Conservation (phyloP, 495 filamentous ascomycete species). For the Cenococcum geophilum region DNA sequence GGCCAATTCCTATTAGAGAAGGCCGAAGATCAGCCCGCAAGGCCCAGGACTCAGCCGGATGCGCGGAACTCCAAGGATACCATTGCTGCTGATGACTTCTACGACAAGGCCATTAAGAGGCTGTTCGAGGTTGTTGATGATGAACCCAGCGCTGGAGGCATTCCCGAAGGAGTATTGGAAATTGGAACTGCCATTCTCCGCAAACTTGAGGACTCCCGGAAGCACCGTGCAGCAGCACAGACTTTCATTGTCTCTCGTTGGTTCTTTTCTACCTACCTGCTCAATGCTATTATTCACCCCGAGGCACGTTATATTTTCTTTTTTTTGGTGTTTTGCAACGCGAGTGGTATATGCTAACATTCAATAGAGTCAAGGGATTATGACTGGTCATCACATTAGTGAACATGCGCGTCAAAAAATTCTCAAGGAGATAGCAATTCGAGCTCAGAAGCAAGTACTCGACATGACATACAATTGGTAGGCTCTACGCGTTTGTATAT, state of each 20-base stretch:
- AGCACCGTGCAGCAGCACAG: slow-evolving; percentile 63
- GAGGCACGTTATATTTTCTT: slow-evolving; percentile 53
- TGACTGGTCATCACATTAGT: slow-evolving; percentile 84
- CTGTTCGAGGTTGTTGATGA: slow-evolving; percentile 84
- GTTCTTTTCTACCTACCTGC: slow-evolving; percentile 83
- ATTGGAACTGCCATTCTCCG: slow-evolving; percentile 74
- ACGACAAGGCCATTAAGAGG: slow-evolving; percentile 68
- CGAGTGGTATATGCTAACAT: slow-evolving; percentile 31
- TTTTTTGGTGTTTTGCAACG: background rate
- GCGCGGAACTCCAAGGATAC: slow-evolving; percentile 60
- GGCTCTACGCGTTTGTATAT: slow-evolving; percentile 15
- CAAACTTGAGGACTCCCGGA: slow-evolving; percentile 65
- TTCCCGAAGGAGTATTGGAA: slow-evolving; percentile 76
- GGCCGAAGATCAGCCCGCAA: slow-evolving; percentile 55
- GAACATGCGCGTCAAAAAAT: slow-evolving; percentile 86
- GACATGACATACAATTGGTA: slow-evolving; percentile 51
- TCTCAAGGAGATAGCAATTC: slow-evolving; percentile 72
- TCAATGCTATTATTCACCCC: slow-evolving; percentile 78
- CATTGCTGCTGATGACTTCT: slow-evolving; percentile 84
- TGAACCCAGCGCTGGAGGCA: slow-evolving; percentile 63
- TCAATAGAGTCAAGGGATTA: slow-evolving; percentile 67
- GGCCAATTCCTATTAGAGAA: slow-evolving; percentile 83
- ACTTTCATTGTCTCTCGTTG: slow-evolving; percentile 82
- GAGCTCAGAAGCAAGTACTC: slow-evolving; percentile 66
- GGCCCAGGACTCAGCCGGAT: slow-evolving; percentile 59